Conservation (phyloP, 2,329 filamentous ascomycete genomes). For the Diaporthe australafricana region DNA sequence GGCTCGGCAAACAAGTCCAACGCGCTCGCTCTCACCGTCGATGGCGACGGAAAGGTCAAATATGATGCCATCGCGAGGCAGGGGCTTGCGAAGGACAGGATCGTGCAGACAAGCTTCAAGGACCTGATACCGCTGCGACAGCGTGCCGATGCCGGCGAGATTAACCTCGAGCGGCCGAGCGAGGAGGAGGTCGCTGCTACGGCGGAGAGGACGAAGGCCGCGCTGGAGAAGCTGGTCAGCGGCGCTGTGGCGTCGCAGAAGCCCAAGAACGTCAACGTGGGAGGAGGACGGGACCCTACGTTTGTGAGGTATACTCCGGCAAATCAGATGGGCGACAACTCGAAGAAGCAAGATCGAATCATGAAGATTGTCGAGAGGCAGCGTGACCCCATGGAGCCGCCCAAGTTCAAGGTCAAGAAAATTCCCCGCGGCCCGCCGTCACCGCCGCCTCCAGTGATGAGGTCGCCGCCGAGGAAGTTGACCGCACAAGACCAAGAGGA, state of each 20-base stretch:
- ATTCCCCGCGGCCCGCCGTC: constrained; percentile 93
- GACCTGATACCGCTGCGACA: constrained; percentile 95
- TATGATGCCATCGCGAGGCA: constrained; percentile 95
- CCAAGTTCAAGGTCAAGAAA: constrained; percentile 99
- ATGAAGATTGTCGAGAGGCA: constrained; percentile 98
- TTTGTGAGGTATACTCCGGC: constrained; percentile 96
- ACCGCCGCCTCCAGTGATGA: constrained; percentile 93
- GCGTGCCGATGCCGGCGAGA: constrained; percentile 90
- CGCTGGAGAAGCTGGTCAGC: constrained; percentile 82
- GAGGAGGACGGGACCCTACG: constrained; percentile 84
- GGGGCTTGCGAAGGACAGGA: constrained; percentile 84
- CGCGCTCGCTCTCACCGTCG: constrained; percentile 91
- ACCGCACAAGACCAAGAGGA: constrained; percentile 97
- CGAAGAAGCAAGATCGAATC: constrained; percentile 91
- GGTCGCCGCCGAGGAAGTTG: constrained; percentile 92
- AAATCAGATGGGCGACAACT: constrained; percentile 93
- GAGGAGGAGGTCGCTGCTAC: constrained; percentile 86
- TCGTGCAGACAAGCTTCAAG: constrained; percentile 96
- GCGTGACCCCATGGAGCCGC: constrained; percentile 94
- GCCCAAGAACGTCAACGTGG: constrained; percentile 91
- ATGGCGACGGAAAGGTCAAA: constrained; percentile 91
- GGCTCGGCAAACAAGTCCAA: constrained; percentile 75
- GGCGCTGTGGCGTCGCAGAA: constrained; percentile 93
- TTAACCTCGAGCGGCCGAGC: constrained; percentile 86
- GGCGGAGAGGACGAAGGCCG: constrained; percentile 88